Evolutionary conservation across 768 basidiomycete species (phyloP), one percentile per base, ranked within the genome.

Genomic region (Leccinum longicurvipes): DNA sequence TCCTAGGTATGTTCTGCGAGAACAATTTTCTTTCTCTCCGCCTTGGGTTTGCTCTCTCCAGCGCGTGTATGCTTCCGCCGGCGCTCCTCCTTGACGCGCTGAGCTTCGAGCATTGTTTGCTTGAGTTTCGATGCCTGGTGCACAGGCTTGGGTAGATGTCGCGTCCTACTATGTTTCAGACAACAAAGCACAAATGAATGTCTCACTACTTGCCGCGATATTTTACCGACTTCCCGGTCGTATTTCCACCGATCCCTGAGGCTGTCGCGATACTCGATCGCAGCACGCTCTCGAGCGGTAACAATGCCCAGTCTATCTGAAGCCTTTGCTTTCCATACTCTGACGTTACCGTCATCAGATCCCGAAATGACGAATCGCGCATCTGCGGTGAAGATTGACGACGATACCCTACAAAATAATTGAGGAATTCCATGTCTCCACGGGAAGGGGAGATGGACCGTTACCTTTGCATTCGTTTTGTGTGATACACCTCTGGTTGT

Each of bases 401-500:
- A 90, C 45, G 92, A 89, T 31, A 99, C 92, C 57, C 95, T 93
- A 24, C 19, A 4, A 19, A 25, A 12, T 15, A 12, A 15, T 1
- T 55, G 34, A 62, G 36, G 27, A 41, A 41, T 7, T 41, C 39
- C 19, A 51, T 14, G 21, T 12, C 47, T 36, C 31, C 32, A 15
- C 15, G 4, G 36, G 28, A 32, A 46, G 12, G 10, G 15, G 2
- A 4, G 10, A 36, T 10, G 1, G 19, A 56, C 76, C 32, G 92
- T 76, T 36, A 92, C 91, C 94, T 83, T 72, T 98, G 97, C 97
- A 99, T 99, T 45, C 97, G 90, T 74, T 98, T 98, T 15, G 94
- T 96, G 71, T 98, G 96, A 67, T 98, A 99, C 7, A 94, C 87
- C 69, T 98, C 96, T 15, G 89, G 83, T 7, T 80, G 79, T 28